These are phyloP conservation scores for Colletotrichum sp. DNA, from an alignment of 2,329 filamentous ascomycete genomes.

Conservation along the genomic window DNA sequence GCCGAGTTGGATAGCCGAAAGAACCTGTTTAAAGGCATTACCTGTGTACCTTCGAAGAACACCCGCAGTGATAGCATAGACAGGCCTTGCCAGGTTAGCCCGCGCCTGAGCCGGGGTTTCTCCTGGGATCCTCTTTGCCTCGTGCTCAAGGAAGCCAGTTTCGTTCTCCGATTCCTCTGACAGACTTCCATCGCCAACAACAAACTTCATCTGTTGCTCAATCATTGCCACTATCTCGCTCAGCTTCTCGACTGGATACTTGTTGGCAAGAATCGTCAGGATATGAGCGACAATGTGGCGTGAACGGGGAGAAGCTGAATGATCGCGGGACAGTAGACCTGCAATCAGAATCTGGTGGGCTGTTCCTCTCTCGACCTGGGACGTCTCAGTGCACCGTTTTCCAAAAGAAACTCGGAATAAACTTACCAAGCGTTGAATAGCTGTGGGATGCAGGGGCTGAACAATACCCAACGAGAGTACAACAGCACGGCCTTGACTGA, in stretches of 20 bases:
- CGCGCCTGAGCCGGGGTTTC: not conserved
- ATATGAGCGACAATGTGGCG: slow-evolving; percentile 35
- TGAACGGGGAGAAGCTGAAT: slow-evolving; percentile 26
- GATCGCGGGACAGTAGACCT: slow-evolving; percentile 16
- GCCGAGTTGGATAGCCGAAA: slow-evolving; percentile 27
- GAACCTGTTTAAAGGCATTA: slow-evolving; percentile 39
- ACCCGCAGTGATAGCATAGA: slow-evolving; percentile 42
- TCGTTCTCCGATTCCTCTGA: not conserved
- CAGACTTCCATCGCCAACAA: slow-evolving; percentile 11
- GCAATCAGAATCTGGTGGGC: slow-evolving; percentile 33
- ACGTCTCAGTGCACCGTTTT: not conserved
- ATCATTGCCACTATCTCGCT: slow-evolving; percentile 18
- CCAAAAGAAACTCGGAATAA: not conserved
- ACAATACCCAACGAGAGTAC: slow-evolving; percentile 44
- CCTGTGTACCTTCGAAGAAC: slow-evolving; percentile 43
- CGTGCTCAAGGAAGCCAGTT: slow-evolving; percentile 7
- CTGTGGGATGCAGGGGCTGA: slow-evolving; percentile 37
- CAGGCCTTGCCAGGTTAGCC: slow-evolving; percentile 13
- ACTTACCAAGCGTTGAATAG: slow-evolving; percentile 40
- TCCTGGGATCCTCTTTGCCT: slow-evolving; percentile 3
- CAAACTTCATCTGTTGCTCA: slow-evolving; percentile 25
- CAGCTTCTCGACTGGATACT: slow-evolving; percentile 42
- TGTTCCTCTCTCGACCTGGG: slow-evolving; percentile 41
- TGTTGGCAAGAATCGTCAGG: slow-evolving; percentile 49
- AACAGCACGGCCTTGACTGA: slow-evolving; percentile 16